Evolutionary conservation across 1,139 yeast genomes (phyloP), one percentile per base, ranked within the genome.

Genomic region (Pichia sp.): DNA sequence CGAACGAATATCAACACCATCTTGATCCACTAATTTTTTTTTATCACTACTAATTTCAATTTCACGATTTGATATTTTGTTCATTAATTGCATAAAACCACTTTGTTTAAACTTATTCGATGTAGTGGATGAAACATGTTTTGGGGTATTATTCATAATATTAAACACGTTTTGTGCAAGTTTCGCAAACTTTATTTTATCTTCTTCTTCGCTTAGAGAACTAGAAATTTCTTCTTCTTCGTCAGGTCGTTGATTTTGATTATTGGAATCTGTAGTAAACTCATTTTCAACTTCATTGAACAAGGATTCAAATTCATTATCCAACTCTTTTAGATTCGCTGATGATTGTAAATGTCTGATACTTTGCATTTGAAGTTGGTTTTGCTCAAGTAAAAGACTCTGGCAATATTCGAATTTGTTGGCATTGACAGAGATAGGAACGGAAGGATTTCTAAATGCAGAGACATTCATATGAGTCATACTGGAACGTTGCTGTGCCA

Each of bases 51-150:
- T 56, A 13, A 61, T 47, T 36, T 59, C 62, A 25, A 60, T 57
- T 38, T 59, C 55, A 37, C 61, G 51, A n/a, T 50, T 50, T 11
- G 63, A 53, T 3, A 61, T 58, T 34, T 45, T 47, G 23, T 52
- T 50, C 65, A 61, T 61, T 18, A 61, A 44, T 27, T 56, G 55
- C 42, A 61, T 44, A 32, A 61, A 61, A 16, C 55, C 55, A n/a
- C 63, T 59, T 25, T 55, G 53, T 38, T 56, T 52, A 40, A 61
- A 61, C 38, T 60, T 60, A 10, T 38, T 37, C 2, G 50, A 45
- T 0, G 63, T 60, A 3, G 40, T 35, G 1, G 41, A 28, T 4
- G 63, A 54, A 0, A 54, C 44, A 14, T 48, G 43, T 11, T 44
- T 35, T n/a, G 60, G 55, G 2, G 59, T 49, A 33, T 56, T 51